Conservation (phyloP, 371 early-diverging fungal genomes). For the Apophysomyces sp. region DNA sequence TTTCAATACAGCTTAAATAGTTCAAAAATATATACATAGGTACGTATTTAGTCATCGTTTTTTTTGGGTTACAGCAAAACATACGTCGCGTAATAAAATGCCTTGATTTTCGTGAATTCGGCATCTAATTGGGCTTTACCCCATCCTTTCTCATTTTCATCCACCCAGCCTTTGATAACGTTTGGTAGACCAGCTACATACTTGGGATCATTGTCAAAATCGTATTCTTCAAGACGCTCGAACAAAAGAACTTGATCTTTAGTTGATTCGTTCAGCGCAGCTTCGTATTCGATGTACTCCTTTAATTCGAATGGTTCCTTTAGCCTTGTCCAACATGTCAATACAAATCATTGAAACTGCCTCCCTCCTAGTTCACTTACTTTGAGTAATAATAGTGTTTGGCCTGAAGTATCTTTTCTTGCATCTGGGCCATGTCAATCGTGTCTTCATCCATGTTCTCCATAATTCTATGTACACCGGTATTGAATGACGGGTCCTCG, state of each 20-base stretch:
- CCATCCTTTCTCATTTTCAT: slow-evolving; percentile 23
- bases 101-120: slow-evolving; percentile 51
- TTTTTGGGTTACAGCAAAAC: too few species aligned
- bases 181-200: slow-evolving; percentile 47
- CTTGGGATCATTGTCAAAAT: slow-evolving; percentile 48
- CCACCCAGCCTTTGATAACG: slow-evolving; percentile 44
- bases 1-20: slow-evolving; percentile 47
- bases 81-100: slow-evolving; percentile 55
- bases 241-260: slow-evolving; percentile 29
- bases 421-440: not conserved
- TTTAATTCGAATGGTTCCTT: slow-evolving; percentile 45
- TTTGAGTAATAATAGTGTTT: slow-evolving; percentile 58
- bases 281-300: slow-evolving; percentile 43
- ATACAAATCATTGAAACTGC: not conserved
- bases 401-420: slow-evolving; percentile 38
- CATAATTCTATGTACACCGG: slow-evolving; percentile 38
- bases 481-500: slow-evolving; percentile 45
- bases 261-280: slow-evolving; percentile 13
- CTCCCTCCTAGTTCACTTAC: slow-evolving; percentile 4
- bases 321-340: slow-evolving; percentile 24
- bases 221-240: slow-evolving; percentile 46
- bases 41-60: not conserved
- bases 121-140: slow-evolving; percentile 47
- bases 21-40: not conserved
- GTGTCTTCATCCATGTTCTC: slow-evolving; percentile 10